Conservation (phyloP, 768 basidiomycete species). For the Phlebiopsis flavidoalba region DNA sequence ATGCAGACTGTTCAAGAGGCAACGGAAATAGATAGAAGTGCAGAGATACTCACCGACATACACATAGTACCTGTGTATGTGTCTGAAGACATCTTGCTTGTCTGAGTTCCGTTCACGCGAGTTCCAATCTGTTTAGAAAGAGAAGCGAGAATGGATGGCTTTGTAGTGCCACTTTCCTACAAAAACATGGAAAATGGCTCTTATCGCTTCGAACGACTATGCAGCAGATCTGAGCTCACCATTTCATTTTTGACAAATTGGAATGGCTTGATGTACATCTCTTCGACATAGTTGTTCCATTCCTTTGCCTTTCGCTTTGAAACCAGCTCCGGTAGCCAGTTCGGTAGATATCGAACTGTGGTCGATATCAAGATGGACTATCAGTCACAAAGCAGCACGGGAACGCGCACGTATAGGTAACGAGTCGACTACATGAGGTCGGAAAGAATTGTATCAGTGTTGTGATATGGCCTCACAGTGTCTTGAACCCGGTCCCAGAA, state of each 20-base stretch:
- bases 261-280: slow-evolving; percentile 11
- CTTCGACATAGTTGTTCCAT: slow-evolving; percentile 1
- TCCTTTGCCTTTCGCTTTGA: slow-evolving; percentile 11
- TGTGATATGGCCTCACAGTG: no score
- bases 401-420: slow-evolving; percentile 2
- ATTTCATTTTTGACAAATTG: slow-evolving; percentile 11
- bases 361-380: neutral
- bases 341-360: slow-evolving; percentile 17
- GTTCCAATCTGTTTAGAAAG: no score
- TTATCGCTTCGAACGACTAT: no score
- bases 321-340: slow-evolving; percentile 18
- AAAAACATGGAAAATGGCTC: no score
- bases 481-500: neutral
- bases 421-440: slow-evolving; percentile 2
- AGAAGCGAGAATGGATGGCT: no score
- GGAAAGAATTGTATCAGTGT: neutral
- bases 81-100: neutral
- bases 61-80: neutral
- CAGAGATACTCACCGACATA: no score
- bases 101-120: no score
- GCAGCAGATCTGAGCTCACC: neutral
- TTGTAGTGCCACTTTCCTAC: no score
- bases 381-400: no score
- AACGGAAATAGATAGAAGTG: no score
- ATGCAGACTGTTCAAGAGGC: no score